Evolutionary conservation across 306 rosid species (phyloP).

Genomic region (Vicia villosa): DNA sequence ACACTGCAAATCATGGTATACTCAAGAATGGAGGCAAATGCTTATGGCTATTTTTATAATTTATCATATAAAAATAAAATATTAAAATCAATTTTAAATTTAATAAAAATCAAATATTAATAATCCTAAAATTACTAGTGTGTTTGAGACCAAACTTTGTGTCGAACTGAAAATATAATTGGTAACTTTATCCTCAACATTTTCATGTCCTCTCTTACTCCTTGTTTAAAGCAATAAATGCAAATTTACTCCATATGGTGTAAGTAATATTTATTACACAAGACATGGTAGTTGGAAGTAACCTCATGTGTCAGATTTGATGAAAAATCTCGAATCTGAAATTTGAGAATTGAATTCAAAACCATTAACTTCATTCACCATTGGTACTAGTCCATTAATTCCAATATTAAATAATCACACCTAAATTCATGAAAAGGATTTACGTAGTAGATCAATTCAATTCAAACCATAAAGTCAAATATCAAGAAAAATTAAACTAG

Average conservation of each 20-base stretch:
- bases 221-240: constrained; percentile 49
- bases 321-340: constrained; percentile 13
- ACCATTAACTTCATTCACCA: constrained; percentile 8
- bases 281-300: constrained; percentile 50
- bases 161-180: background rate
- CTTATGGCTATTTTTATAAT: no score
- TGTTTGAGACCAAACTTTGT: no score
- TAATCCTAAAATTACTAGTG: no score
- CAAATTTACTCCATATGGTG: constrained; percentile 4
- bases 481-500: background rate
- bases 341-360: constrained; percentile 29
- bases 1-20: no score
- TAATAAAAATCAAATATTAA: no score
- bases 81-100: no score
- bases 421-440: constrained; percentile 39
- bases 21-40: no score
- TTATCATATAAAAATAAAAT: no score
- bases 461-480: constrained; percentile 37
- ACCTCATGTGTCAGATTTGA: constrained; percentile 38
- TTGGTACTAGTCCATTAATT: constrained; percentile 28
- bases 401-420: constrained; percentile 37
- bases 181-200: background rate
- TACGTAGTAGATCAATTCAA: background rate
- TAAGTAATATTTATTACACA: constrained; percentile 38
- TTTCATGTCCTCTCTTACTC: background rate